Conservation (phyloP, 1,139 yeast species). For the Debaryomyces coudertii region DNA sequence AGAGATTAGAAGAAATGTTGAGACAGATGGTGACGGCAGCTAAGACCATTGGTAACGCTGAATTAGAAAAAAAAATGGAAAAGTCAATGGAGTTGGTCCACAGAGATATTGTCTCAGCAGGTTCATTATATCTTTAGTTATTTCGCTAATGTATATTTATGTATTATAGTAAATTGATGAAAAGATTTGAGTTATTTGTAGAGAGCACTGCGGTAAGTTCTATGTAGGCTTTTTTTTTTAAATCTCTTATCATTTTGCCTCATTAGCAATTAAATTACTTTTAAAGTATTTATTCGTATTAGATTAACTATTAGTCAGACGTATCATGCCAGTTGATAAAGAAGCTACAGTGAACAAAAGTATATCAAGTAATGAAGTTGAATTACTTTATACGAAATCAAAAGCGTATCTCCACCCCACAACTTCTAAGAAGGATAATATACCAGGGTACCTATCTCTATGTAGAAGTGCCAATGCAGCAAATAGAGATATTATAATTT, state of each 20-base stretch:
- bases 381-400: conserved; percentile 58
- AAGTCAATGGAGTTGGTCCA: conserved; percentile 82
- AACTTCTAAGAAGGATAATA: conserved; percentile 69
- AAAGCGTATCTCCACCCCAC: conserved; percentile 86
- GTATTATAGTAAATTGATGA: conserved; percentile 5
- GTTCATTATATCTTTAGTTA: conserved; percentile 73
- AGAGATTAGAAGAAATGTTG: conserved; percentile 89
- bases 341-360: conserved; percentile 1
- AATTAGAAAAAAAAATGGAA: conserved; percentile 86
- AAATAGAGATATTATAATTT: conserved; percentile 61
- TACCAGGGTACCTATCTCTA: conserved; percentile 73
- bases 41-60: conserved; percentile 87
- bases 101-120: conserved; percentile 96
- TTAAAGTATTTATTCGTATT: neutral
- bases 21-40: conserved; percentile 91
- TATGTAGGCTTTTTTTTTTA: neutral
- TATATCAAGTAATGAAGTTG: conserved; percentile 30
- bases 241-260: conserved; percentile 4
- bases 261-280: conserved; percentile 1
- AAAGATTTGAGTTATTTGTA: neutral
- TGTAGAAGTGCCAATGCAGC: conserved; percentile 56
- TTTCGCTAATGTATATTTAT: conserved; percentile 4
- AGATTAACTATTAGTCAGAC: neutral
- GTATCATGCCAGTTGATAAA: conserved; percentile 9
- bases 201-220: conserved; percentile 8